Base-by-base conservation (phyloP, 495 filamentous ascomycete genomes). In the Penicillium roqueforti region DNA sequence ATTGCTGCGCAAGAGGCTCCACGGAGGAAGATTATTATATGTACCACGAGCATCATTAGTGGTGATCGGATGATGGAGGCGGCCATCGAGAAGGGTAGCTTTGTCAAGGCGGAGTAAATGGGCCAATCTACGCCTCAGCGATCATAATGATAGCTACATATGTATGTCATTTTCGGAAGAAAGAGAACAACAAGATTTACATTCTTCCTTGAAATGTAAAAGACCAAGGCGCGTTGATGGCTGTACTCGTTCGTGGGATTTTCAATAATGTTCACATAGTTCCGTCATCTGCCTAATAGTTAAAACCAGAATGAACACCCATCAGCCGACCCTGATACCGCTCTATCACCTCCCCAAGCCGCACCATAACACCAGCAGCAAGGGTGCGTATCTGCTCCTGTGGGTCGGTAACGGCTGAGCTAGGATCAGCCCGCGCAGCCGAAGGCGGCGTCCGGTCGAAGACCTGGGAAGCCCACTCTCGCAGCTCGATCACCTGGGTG, bases 31-130 rank as follows among this genome's bases (percentile, higher is more conserved):
- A 85, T 99, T 53, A 74, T 99, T 45, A 91, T 99, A 70, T 91
- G 87, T 65, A 91, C 93, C 23, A 99, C 93, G 8, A 86, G 86
- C 39, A 84, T 99, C 34, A 85, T 97, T 55, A 95, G 83, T 73
- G 95, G 93, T 40, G 86, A 90, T 61, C 82, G 81, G 65, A 90
- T 96, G 75, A 92, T 97, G 82, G 88, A 89, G 45, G 85, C 83
- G 28, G 92, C 89, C 52, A 84, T 95, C 57, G 90, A 92, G 76
- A 86, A 81, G 60, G 74, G 72, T 41, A 76, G 75, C 14, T 89
- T 93, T 70, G 83, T 65, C 6, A 66, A 68, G 44, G 44, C 54
- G 25, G 63, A 67, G 45, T 66, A 60, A 54, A 23, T 18, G 50
- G 31, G 28, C 49, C 19, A 43, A 46, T 48, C 38, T 53, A 28